phyloP scores from a whole-genome alignment of 306 rosid species.

The Amphicarpaea edgeworthii region DNA sequence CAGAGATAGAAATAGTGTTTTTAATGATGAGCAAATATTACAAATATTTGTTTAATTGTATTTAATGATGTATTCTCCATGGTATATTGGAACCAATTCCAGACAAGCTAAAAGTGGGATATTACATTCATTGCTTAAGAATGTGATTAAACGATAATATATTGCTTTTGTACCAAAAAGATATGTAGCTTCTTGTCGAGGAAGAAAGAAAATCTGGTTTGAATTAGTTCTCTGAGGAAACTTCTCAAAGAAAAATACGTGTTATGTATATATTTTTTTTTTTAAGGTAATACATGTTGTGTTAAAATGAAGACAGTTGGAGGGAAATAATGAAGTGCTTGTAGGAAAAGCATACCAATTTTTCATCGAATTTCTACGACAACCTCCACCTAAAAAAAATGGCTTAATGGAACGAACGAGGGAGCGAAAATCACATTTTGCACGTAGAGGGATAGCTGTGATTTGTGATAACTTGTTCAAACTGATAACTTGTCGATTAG shows the following conservation, averaged over 20 bases:
- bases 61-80: too few relatives aligned
- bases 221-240: conserved; percentile 19
- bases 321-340: conserved; percentile 21
- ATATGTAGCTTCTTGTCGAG: conserved; percentile 25
- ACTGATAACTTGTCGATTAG: too few relatives aligned
- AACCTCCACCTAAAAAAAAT: conserved; percentile 28
- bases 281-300: conserved; percentile 13
- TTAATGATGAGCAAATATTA: too few relatives aligned
- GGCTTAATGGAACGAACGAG: background rate
- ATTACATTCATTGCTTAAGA: background rate
- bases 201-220: conserved; percentile 28
- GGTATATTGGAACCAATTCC: too few relatives aligned
- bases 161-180: background rate
- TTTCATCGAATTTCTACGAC: conserved; percentile 27
- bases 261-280: too few relatives aligned
- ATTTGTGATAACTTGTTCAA: too few relatives aligned
- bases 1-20: too few relatives aligned
- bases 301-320: conserved; percentile 16
- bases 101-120: too few relatives aligned
- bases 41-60: too few relatives aligned
- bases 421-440: background rate
- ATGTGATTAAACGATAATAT: background rate
- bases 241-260: conserved; percentile 5
- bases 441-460: too few relatives aligned
- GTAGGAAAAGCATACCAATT: background rate